phyloP scores from a whole-genome alignment of 306 rosid species.

The Datisca glomerata region DNA sequence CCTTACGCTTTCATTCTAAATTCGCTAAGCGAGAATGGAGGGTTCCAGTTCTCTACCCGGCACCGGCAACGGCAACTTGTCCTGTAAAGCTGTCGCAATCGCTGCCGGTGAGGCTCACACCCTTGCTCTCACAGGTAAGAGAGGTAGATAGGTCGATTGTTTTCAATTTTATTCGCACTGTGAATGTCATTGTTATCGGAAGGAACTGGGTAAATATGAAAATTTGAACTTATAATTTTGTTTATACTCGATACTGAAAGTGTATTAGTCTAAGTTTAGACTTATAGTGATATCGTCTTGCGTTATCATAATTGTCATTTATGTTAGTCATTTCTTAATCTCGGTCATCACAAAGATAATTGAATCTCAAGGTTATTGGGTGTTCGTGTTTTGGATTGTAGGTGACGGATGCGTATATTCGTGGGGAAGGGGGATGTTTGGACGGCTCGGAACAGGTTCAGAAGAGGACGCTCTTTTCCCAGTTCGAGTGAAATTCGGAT shows the following conservation, averaged over 20 bases:
- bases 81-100: constrained; percentile 22
- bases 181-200: too few species aligned
- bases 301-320: too few species aligned
- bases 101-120: constrained; percentile 54
- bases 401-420: constrained; percentile 66
- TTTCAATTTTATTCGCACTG: too few species aligned
- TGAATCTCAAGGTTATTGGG: neutral
- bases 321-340: too few species aligned
- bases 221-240: neutral
- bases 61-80: constrained; percentile 10
- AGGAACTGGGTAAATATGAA: too few species aligned
- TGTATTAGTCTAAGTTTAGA: too few species aligned
- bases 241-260: too few species aligned
- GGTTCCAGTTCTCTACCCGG: neutral
- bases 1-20: too few species aligned
- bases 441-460: constrained; percentile 66
- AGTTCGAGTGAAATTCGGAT: constrained; percentile 33
- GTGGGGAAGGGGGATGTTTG: constrained; percentile 96
- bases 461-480: constrained; percentile 55
- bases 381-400: constrained; percentile 18
- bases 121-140: constrained; percentile 34
- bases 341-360: neutral
- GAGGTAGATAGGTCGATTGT: too few species aligned
- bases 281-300: too few species aligned
- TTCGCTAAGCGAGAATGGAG: too few species aligned